phyloP scores from a whole-genome alignment of 805 yeast species.

The Komagataella pseudopastoris region DNA sequence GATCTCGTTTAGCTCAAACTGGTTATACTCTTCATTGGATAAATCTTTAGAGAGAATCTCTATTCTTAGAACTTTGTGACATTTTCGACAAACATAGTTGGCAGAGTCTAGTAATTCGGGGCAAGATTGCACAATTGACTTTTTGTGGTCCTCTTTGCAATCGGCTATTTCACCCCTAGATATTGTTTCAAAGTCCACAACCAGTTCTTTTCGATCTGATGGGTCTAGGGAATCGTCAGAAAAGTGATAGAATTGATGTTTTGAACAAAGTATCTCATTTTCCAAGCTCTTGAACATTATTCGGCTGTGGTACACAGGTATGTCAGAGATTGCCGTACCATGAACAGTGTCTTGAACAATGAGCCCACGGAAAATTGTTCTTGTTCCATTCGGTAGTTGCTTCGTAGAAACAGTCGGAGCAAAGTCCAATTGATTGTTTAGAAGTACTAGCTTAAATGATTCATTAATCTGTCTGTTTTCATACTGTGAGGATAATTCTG shows the following conservation, averaged over 20 bases:
- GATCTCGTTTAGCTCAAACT: slow-evolving; percentile 36
- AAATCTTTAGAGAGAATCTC: slow-evolving; percentile 35
- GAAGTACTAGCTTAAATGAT: slow-evolving; percentile 15
- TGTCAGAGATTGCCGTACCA: slow-evolving; percentile 1
- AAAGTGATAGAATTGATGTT: slow-evolving; percentile 3
- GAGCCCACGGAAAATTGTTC: background rate
- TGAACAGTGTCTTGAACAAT: background rate
- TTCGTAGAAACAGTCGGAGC: background rate
- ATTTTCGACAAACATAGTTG: slow-evolving; percentile 28
- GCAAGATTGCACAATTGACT: slow-evolving; percentile 6
- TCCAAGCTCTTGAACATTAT: background rate
- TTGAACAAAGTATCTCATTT: background rate
- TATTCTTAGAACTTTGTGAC: slow-evolving; percentile 35
- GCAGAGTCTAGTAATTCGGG: slow-evolving; percentile 31
- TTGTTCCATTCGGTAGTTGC: background rate
- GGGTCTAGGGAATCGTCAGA: slow-evolving; percentile 3
- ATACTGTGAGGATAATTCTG: slow-evolving; percentile 8
- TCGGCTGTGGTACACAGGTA: background rate
- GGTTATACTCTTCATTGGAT: slow-evolving; percentile 26
- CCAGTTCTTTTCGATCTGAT: slow-evolving; percentile 4
- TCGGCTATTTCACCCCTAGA: background rate
- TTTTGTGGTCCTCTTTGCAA: background rate
- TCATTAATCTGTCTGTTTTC: slow-evolving; percentile 3
- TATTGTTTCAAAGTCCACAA: slow-evolving; percentile 2
- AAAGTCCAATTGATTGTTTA: slow-evolving; percentile 21